Evolutionary conservation across 192 early-diverging fungal genomes (phyloP), one percentile per base, ranked within the genome.

Genomic region (Irineochytrium annulatum): DNA sequence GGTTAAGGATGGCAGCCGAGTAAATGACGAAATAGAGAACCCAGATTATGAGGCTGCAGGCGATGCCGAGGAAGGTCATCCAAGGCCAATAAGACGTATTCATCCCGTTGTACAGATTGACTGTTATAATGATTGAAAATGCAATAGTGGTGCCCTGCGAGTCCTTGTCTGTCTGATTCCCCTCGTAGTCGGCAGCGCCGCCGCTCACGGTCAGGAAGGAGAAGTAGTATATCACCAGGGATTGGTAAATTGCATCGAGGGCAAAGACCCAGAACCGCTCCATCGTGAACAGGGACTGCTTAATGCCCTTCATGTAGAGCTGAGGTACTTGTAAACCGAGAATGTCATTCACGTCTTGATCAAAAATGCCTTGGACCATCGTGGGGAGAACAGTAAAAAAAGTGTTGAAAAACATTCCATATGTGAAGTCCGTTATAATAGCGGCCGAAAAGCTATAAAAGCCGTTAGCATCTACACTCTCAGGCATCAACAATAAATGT

Each of bases 321-420:
- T 85, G 67, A 1, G 83, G 83, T 1, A 84, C 67, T 32, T 61
- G 44, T 58, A 80, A 54, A 6, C 79, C 65, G 2, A 81, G 70
- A 16, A 53, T 52, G 34, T 70, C 73, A 53, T 82, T 88, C 30
- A 93, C 67, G 62, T 89, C 86, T 56, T 91, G 90, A 52, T 93
- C 91, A 57, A 75, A 70, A 27, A 72, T 73, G 1, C 77, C 80
- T 44, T 43, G 49, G 27, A 68, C 55, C 59, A 81, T 73, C 3
- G 93, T 98, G 55, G 93, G 94, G 14, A 95, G 77, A 46, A 92
- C 82, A 29, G 95, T 85, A 70, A 93, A 95, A 22, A 91, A 80
- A 43, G 95, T 93, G 37, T 93, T 88, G 69, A 94, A 98, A 62
- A 95, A 94, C 67, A 97, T 81, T 55, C 89, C 87, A 52, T 90